Evolutionary conservation across 805 yeast species (phyloP).

Genomic region (Yamadazyma philogaea): DNA sequence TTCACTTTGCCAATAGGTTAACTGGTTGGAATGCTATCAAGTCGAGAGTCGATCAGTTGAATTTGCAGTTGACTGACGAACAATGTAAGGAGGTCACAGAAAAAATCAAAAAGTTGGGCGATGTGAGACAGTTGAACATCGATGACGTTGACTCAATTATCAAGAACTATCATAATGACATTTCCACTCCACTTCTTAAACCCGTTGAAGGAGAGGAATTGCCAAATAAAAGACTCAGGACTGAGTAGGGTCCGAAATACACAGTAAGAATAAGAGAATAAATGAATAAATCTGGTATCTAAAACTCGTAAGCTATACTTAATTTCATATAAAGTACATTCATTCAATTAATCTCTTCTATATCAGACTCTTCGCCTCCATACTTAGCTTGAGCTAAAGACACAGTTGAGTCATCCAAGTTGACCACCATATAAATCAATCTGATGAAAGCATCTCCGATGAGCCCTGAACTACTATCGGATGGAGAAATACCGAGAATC

Average conservation of each 20-base stretch:
- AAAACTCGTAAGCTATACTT: background rate
- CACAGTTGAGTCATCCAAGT: conserved; percentile 53
- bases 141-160: conserved; percentile 62
- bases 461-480: background rate
- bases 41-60: conserved; percentile 58
- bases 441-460: conserved; percentile 63
- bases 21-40: conserved; percentile 66
- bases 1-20: conserved; percentile 58
- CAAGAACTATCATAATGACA: conserved; percentile 50
- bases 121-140: conserved; percentile 55
- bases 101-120: conserved; percentile 57
- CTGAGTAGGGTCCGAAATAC: conserved; percentile 16
- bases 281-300: background rate
- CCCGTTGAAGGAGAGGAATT: conserved; percentile 10
- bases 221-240: conserved; percentile 14
- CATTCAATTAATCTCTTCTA: background rate
- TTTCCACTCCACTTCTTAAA: conserved; percentile 26
- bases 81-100: conserved; percentile 55
- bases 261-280: background rate
- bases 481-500: conserved; percentile 3
- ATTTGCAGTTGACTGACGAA: conserved; percentile 52
- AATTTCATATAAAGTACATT: background rate
- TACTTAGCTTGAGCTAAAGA: conserved; percentile 45
- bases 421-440: conserved; percentile 60
- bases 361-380: background rate